phyloP scores from a whole-genome alignment of 768 basidiomycete genomes.

The Hericium erinaceus region DNA sequence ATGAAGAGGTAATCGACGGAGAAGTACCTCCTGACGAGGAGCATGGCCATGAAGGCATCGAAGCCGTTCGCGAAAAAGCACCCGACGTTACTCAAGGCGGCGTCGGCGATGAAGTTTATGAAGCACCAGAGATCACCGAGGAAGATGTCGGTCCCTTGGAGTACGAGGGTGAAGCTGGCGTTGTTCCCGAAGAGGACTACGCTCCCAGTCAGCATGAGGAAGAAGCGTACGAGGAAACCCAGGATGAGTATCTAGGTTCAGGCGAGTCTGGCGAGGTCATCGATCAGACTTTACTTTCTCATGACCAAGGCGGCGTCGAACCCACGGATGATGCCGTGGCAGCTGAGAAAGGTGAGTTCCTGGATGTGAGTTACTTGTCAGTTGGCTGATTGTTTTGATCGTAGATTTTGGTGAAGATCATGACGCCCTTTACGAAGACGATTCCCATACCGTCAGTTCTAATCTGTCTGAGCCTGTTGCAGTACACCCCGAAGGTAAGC shows the following conservation, averaged over 20 bases:
- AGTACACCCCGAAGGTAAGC: background rate
- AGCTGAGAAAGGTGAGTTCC: background rate
- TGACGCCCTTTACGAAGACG: background rate
- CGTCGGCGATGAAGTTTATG: background rate
- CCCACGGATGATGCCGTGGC: background rate
- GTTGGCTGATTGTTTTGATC: background rate
- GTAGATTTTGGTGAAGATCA: background rate
- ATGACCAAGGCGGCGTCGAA: background rate
- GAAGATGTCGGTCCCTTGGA: background rate
- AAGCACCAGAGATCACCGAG: background rate
- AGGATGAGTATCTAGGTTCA: background rate
- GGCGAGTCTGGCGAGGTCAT: background rate
- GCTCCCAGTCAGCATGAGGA: background rate
- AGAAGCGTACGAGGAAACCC: background rate
- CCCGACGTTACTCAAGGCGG: background rate
- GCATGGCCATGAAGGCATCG: background rate
- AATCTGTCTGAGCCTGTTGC: background rate
- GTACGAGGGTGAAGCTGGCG: background rate
- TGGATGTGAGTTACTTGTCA: background rate
- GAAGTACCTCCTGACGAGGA: background rate
- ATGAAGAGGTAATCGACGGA: background rate
- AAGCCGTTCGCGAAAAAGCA: background rate
- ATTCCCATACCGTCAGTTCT: background rate
- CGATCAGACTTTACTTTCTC: background rate
- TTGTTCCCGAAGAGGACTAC: background rate